Percentiles rank a stretch among this genome's conserved stretches.
These are phyloP conservation scores for Mentha longifolia DNA, from an alignment of 257 asterid genomes.

Conservation along the genomic window DNA sequence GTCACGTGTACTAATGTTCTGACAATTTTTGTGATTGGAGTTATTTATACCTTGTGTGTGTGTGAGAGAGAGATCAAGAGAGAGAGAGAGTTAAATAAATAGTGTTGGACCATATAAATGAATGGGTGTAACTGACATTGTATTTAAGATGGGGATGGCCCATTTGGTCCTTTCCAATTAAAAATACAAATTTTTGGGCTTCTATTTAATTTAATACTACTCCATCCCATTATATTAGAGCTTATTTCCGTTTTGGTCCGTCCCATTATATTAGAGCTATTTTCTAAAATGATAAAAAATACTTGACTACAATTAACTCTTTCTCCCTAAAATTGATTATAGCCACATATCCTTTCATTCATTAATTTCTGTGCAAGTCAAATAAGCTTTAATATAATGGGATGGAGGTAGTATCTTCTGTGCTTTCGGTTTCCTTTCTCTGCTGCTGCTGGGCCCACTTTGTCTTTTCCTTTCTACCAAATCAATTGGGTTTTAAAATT, in stretches of 20 bases:
- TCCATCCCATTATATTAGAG: too few species aligned
- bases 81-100: too few species aligned
- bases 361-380: too few species aligned
- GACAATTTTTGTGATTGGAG: conserved; percentile 25
- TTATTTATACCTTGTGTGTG: too few species aligned
- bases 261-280: too few species aligned
- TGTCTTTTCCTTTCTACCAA: conserved; percentile 38
- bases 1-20: conserved; percentile 28
- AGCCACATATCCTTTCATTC: too few species aligned
- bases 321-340: too few species aligned
- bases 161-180: conserved; percentile 34
- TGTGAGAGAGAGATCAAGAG: neutral
- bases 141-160: conserved; percentile 44
- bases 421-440: conserved; percentile 32
- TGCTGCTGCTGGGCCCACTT: conserved; percentile 37
- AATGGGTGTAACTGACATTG: conserved; percentile 36
- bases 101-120: conserved; percentile 68
- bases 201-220: conserved; percentile 28
- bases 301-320: too few species aligned
- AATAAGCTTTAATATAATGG: too few species aligned
- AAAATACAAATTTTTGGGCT: conserved; percentile 34
- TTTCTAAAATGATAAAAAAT: too few species aligned
- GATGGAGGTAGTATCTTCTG: too few species aligned
- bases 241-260: too few species aligned
- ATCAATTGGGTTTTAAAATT: conserved; percentile 11